phyloP scores from a whole-genome alignment of 176 grass and related monocot genomes.

The Ensete ventricosum region DNA sequence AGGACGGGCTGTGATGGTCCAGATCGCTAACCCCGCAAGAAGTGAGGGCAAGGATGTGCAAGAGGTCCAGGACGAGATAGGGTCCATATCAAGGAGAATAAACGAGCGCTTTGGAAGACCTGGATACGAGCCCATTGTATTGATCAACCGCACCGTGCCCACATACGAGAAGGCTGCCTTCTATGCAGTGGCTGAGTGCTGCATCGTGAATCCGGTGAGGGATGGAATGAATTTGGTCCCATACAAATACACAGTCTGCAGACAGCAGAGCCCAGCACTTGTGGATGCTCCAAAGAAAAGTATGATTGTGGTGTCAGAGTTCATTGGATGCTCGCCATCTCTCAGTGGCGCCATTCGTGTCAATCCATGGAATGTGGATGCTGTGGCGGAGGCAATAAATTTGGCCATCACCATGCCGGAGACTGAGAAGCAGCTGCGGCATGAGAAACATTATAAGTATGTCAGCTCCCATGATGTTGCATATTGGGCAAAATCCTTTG shows the following conservation, averaged over 20 bases:
- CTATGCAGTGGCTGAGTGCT: slow-evolving; percentile 44
- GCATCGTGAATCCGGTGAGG: slow-evolving; percentile 33
- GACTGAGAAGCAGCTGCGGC: slow-evolving; percentile 27
- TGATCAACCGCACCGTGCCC: slow-evolving; percentile 29
- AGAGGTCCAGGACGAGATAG: slow-evolving; percentile 10
- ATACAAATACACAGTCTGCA: slow-evolving; percentile 46
- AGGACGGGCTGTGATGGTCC: slow-evolving; percentile 30
- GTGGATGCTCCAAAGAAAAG: slow-evolving; percentile 7
- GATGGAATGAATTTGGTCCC: slow-evolving; percentile 47
- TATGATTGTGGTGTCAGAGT: slow-evolving; percentile 32
- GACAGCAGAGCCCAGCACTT: slow-evolving; percentile 16
- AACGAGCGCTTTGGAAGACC: slow-evolving; percentile 10
- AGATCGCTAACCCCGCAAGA: slow-evolving; percentile 36
- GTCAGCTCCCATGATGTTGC: slow-evolving; percentile 28
- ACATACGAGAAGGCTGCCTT: slow-evolving; percentile 38
- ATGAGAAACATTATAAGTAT: slow-evolving; percentile 28
- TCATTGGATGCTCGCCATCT: slow-evolving; percentile 28
- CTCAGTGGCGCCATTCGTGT: slow-evolving; percentile 38
- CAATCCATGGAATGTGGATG: slow-evolving; percentile 23
- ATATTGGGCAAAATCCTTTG: slow-evolving; percentile 28
- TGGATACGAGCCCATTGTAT: slow-evolving; percentile 33
- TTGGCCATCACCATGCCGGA: slow-evolving; percentile 27
- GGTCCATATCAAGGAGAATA: slow-evolving; percentile 11
- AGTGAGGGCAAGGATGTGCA: slow-evolving; percentile 15
- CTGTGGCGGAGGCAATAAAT: slow-evolving; percentile 30